Evolutionary conservation across 768 basidiomycete species (phyloP).

Genomic region (Phanerodontia chrysosporium): DNA sequence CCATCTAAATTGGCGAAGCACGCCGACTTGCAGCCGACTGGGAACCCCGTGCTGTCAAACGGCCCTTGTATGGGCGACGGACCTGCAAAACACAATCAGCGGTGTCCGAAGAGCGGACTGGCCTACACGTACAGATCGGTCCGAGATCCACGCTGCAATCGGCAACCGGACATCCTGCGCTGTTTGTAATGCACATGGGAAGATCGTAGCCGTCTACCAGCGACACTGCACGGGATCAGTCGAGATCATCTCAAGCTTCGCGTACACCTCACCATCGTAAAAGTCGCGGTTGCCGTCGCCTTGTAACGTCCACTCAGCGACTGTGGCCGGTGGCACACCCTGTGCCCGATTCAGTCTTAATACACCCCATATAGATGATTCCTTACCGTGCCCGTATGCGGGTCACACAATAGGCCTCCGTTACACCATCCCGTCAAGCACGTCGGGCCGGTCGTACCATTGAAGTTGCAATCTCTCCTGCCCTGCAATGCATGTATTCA

Average conservation of each 20-base stretch:
- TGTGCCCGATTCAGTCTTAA: not conserved
- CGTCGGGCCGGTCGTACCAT: conserved; percentile 25
- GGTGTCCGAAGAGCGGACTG: not conserved
- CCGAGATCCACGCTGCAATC: conserved; percentile 34
- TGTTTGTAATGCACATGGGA: conserved; percentile 31
- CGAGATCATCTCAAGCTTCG: too few species aligned
- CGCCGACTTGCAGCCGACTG: conserved; percentile 42
- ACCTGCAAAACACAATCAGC: conserved; percentile 18
- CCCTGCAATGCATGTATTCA: conserved; percentile 24
- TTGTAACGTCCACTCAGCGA: not conserved
- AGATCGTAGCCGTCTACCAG: conserved; percentile 31
- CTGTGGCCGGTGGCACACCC: conserved; percentile 17
- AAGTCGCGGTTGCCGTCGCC: conserved; percentile 19
- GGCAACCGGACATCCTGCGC: conserved; percentile 28
- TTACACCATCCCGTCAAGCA: conserved; percentile 38
- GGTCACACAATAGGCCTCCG: conserved; percentile 35
- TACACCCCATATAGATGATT: not conserved
- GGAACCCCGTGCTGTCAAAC: conserved; percentile 30
- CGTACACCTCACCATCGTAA: conserved; percentile 31
- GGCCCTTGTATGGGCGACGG: conserved; percentile 31
- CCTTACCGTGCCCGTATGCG: conserved; percentile 28
- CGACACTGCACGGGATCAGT: conserved; percentile 25
- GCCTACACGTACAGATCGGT: conserved; percentile 29
- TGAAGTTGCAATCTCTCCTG: conserved; percentile 38
- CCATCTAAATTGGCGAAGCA: conserved; percentile 37